A percentile compares a stretch with the other conserved stretches of the same genome.
phyloP scores from a whole-genome alignment of 1,284 basidiomycete genomes.

The Ganoderma resinaceum region DNA sequence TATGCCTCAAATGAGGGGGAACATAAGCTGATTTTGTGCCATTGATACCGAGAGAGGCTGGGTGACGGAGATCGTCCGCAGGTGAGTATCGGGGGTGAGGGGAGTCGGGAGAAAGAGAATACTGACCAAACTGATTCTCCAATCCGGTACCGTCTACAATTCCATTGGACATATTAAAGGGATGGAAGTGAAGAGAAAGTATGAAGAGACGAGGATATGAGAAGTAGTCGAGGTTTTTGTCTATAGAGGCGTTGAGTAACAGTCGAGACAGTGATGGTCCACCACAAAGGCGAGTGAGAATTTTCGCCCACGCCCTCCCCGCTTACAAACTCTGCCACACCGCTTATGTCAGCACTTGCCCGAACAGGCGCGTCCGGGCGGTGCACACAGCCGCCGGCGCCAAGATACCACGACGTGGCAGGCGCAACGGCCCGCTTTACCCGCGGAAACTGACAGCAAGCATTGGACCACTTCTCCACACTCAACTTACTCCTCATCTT shows the following conservation, averaged over 20 bases:
- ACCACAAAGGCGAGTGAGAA: constrained; percentile 46
- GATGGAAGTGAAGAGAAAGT: constrained; percentile 36
- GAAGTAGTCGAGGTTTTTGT: constrained; percentile 38
- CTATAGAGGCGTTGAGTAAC: constrained; percentile 39
- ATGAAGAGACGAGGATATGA: constrained; percentile 30
- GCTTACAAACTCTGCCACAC: constrained; percentile 35
- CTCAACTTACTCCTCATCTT: constrained; percentile 11
- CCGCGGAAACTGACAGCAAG: constrained; percentile 18
- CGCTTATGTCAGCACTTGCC: constrained; percentile 29
- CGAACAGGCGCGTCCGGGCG: background rate
- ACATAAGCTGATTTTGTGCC: constrained; percentile 86
- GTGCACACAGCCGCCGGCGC: constrained; percentile 3
- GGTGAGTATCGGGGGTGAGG: constrained; percentile 15
- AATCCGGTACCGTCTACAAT: constrained; percentile 83
- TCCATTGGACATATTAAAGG: constrained; percentile 86
- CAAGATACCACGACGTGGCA: constrained; percentile 28
- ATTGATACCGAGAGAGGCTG: constrained; percentile 76
- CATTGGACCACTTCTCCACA: constrained; percentile 9
- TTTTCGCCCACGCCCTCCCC: constrained; percentile 28
- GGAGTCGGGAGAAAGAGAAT: constrained; percentile 25
- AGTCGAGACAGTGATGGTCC: constrained; percentile 44
- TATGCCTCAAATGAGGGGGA: constrained; percentile 87
- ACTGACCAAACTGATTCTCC: constrained; percentile 85
- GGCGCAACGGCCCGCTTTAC: background rate
- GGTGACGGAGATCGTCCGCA: constrained; percentile 28